Conservation (phyloP, 2,329 filamentous ascomycete species). For the Cercospora sesami region DNA sequence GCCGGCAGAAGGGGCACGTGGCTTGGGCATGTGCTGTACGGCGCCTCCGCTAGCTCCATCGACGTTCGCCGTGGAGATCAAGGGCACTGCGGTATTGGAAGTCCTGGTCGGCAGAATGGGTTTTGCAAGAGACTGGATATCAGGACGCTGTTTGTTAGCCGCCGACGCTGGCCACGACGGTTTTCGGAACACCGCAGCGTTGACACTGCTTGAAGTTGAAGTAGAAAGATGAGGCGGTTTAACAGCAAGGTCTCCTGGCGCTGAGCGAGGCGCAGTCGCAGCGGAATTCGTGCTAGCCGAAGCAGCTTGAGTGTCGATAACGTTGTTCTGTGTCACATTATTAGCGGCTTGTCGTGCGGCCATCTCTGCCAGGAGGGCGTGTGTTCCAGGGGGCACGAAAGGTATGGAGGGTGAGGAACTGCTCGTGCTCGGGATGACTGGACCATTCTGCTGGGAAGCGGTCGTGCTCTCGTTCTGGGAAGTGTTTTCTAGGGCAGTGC, state of each 20-base stretch:
- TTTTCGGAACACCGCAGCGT: conserved; percentile 34
- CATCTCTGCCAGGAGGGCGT: conserved; percentile 26
- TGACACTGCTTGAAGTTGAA: conserved; percentile 1
- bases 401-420: conserved; percentile 8
- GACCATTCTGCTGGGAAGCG: conserved; percentile 9
- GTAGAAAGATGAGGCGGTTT: conserved; percentile 19
- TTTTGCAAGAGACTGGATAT: conserved; percentile 30
- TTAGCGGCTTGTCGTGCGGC: conserved; percentile 27
- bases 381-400: conserved; percentile 17
- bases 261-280: neutral
- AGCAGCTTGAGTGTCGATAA: conserved; percentile 13
- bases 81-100: conserved; percentile 21
- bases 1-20: conserved; percentile 43
- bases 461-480: neutral
- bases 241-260: conserved; percentile 14
- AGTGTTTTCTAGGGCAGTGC: neutral
- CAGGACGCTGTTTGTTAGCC: conserved; percentile 22
- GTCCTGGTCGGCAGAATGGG: conserved; percentile 25
- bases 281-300: conserved; percentile 5
- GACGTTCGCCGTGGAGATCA: conserved; percentile 14
- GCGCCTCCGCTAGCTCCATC: conserved; percentile 6
- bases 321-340: conserved; percentile 20
- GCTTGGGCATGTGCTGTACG: conserved; percentile 27
- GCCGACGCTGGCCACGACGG: conserved; percentile 38
- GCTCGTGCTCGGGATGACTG: conserved; percentile 1